These are phyloP conservation scores for Arachnomyces sp. DNA, from an alignment of 2,329 filamentous ascomycete genomes.

Conservation along the genomic window DNA sequence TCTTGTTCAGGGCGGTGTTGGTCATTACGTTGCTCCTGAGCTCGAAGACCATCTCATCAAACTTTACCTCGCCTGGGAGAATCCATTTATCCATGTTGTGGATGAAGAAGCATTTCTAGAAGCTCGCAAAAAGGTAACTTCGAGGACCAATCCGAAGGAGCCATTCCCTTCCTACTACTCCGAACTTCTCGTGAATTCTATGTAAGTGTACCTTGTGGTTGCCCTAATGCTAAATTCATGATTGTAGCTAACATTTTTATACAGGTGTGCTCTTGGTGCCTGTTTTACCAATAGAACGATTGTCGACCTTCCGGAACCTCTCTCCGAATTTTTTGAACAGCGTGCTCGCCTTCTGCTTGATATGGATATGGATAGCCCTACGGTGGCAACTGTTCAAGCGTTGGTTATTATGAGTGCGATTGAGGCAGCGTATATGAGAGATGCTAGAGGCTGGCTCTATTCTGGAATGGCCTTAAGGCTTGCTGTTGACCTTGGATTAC, in stretches of 20 bases:
- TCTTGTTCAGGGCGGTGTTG: slow-evolving; percentile 20
- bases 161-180: slow-evolving; percentile 7
- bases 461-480: slow-evolving; percentile 30
- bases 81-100: slow-evolving; percentile 28
- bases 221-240: no score
- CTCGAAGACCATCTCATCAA: slow-evolving; percentile 29
- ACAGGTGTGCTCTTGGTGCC: slow-evolving; percentile 13
- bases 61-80: slow-evolving; percentile 34
- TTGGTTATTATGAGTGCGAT: slow-evolving; percentile 31
- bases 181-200: slow-evolving; percentile 11
- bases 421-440: slow-evolving; percentile 28
- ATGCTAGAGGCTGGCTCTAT: slow-evolving; percentile 33
- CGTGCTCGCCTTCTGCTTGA: slow-evolving; percentile 21
- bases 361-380: slow-evolving; percentile 33
- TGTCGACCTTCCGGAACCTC: slow-evolving; percentile 4
- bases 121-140: slow-evolving; percentile 5
- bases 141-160: not conserved
- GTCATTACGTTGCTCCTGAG: slow-evolving; percentile 18
- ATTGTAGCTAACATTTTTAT: not conserved
- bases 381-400: slow-evolving; percentile 34
- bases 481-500: slow-evolving; percentile 25
- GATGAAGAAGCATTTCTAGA: slow-evolving; percentile 18
- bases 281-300: slow-evolving; percentile 9
- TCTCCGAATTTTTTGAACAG: slow-evolving; percentile 10
- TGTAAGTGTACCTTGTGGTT: slow-evolving; percentile 6